phyloP scores from a whole-genome alignment of 2,329 filamentous ascomycete genomes.

The Colletotrichum karsti region DNA sequence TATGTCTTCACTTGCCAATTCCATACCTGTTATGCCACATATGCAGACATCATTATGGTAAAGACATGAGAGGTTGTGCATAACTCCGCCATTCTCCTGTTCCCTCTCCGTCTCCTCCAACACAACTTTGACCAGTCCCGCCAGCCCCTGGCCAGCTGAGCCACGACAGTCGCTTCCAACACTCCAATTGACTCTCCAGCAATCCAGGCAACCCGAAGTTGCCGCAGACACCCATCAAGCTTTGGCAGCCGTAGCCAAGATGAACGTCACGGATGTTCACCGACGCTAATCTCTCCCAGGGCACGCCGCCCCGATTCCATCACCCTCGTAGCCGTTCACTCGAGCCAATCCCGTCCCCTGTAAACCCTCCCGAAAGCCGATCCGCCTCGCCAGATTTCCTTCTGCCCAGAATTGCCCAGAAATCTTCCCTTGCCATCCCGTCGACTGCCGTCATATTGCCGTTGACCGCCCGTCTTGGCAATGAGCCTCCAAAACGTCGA shows the following conservation, averaged over 20 bases:
- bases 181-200: no score
- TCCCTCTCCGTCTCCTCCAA: no score
- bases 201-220: background rate
- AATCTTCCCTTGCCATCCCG: background rate
- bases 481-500: background rate
- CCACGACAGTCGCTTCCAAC: no score
- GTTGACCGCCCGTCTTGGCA: background rate
- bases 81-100: no score
- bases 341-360: background rate
- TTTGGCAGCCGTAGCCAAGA: background rate
- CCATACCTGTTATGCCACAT: no score
- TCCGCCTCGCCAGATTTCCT: background rate
- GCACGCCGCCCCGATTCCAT: background rate
- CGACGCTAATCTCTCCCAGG: background rate
- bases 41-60: no score
- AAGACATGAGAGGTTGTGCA: no score
- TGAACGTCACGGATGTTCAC: background rate
- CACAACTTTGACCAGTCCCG: no score
- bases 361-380: background rate
- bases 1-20: no score
- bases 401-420: constrained; percentile 1
- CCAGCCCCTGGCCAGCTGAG: no score
- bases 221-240: background rate
- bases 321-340: background rate
- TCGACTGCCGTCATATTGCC: background rate